Evolutionary conservation across 345 rosid species (phyloP).

Genomic region (Streptanthus diversifolius): DNA sequence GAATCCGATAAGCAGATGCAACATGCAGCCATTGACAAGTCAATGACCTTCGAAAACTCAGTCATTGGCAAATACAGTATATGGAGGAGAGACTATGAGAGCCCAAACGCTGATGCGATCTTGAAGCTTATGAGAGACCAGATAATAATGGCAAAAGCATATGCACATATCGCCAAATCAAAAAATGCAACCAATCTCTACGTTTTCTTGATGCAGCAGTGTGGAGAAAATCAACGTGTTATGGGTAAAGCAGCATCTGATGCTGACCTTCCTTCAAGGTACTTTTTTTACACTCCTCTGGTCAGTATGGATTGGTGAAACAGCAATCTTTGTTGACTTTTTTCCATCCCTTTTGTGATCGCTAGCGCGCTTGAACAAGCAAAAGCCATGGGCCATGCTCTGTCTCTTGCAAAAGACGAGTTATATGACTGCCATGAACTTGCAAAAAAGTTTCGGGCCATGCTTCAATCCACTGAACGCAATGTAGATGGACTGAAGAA

Average conservation of each 20-base stretch:
- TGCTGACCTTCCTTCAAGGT: conserved; percentile 82
- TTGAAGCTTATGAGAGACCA: conserved; percentile 95
- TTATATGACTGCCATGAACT: conserved; percentile 71
- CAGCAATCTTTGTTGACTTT: not conserved
- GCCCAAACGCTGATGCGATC: conserved; percentile 73
- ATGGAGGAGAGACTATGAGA: conserved; percentile 93
- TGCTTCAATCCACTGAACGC: conserved; percentile 78
- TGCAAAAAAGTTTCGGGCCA: conserved; percentile 72
- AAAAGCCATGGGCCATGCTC: conserved; percentile 83
- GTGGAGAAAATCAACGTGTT: conserved; percentile 57
- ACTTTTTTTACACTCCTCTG: conserved; percentile 27
- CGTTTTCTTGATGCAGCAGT: conserved; percentile 54
- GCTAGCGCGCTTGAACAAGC: conserved; percentile 84
- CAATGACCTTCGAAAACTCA: conserved; percentile 51
- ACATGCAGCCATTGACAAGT: conserved; percentile 58
- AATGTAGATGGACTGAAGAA: conserved; percentile 59
- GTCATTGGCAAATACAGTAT: conserved; percentile 73
- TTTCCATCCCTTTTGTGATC: conserved; percentile 11
- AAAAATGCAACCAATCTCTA: conserved; percentile 56
- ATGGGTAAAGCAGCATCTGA: conserved; percentile 77
- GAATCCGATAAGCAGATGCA: conserved; percentile 53
- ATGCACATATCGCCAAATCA: conserved; percentile 82
- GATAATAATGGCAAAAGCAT: conserved; percentile 91
- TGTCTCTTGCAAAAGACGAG: conserved; percentile 75
- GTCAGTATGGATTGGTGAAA: conserved; percentile 8